Conservation (phyloP, 148 eudicot genomes). For the Linanthus parryae region DNA sequence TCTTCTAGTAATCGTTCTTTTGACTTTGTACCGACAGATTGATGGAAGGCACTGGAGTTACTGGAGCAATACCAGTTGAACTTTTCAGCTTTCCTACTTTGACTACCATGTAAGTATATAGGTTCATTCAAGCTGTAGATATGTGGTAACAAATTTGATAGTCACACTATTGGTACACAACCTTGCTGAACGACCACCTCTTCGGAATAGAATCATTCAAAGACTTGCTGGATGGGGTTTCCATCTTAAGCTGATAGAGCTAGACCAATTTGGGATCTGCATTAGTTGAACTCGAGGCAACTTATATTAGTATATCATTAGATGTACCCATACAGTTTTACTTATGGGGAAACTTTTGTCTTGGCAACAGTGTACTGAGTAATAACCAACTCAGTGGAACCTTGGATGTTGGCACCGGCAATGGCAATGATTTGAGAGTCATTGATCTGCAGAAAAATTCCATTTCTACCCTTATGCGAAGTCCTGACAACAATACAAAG, state of each 20-base stretch:
- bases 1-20: background rate
- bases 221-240: too few relatives aligned
- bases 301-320: too few relatives aligned
- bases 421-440: constrained; percentile 33
- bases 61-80: constrained; percentile 53
- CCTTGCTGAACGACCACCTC: too few relatives aligned
- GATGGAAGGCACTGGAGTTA: constrained; percentile 53
- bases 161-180: background rate
- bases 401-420: constrained; percentile 39
- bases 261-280: too few relatives aligned
- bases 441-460: constrained; percentile 54
- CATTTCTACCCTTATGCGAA: constrained; percentile 25
- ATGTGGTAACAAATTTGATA: background rate
- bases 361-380: constrained; percentile 47
- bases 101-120: constrained; percentile 33
- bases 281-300: too few relatives aligned
- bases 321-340: too few relatives aligned
- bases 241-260: too few relatives aligned
- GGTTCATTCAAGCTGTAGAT: constrained; percentile 28
- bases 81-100: constrained; percentile 57
- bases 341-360: too few relatives aligned
- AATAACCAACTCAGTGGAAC: constrained; percentile 59
- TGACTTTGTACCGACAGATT: constrained; percentile 26
- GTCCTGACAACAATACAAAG: constrained; percentile 18
- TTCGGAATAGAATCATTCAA: too few relatives aligned